Conservation (phyloP, 768 basidiomycete genomes). For the Leccinellum rugosiceps region DNA sequence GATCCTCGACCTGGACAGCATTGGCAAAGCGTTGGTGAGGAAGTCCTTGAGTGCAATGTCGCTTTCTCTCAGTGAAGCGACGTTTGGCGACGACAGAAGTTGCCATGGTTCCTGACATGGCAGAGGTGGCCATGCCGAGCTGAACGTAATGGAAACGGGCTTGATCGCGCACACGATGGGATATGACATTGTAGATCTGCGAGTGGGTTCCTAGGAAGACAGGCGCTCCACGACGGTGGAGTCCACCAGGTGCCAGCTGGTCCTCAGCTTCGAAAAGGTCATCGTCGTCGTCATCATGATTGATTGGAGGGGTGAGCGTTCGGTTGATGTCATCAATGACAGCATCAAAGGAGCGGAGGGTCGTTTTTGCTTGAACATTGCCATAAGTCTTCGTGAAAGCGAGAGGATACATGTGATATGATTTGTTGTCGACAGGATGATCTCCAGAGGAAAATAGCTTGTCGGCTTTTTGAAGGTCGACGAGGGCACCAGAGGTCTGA, state of each 20-base stretch:
- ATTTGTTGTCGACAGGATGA: neutral
- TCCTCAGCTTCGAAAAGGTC: neutral
- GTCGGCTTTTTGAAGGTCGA: neutral
- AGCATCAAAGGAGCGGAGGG: neutral
- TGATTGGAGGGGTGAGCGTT: neutral
- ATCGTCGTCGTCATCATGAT: neutral
- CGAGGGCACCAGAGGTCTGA: neutral
- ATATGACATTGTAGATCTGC: slow-evolving; percentile 5
- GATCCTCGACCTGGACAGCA: neutral
- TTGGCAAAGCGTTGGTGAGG: neutral
- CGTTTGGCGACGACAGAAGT: neutral
- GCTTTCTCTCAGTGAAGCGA: neutral
- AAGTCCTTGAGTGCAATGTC: neutral
- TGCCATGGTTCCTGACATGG: neutral
- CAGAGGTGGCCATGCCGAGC: slow-evolving; percentile 2
- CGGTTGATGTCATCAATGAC: neutral
- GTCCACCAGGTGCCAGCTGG: too few relatives aligned
- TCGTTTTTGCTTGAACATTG: neutral
- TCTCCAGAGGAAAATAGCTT: neutral
- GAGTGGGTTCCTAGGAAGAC: neutral
- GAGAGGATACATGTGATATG: neutral
- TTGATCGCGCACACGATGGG: neutral
- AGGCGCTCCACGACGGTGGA: neutral
- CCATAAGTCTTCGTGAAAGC: neutral
- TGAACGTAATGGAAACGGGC: slow-evolving; percentile 4